Evolutionary conservation across 2,329 filamentous ascomycete genomes (phyloP).

Genomic region (Penicillium aurantiogriseum): DNA sequence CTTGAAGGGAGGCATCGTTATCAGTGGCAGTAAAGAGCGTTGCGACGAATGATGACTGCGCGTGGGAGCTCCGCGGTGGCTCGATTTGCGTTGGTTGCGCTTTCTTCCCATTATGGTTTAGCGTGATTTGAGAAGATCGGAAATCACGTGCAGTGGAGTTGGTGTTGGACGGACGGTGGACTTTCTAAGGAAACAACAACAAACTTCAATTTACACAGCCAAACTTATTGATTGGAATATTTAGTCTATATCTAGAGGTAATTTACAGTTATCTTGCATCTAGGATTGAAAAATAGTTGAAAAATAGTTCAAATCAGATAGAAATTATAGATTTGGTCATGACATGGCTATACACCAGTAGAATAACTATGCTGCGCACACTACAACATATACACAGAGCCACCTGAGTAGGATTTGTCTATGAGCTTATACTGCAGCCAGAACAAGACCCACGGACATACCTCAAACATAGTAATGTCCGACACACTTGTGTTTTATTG

Average conservation of each 20-base stretch:
- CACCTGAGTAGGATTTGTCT: not conserved
- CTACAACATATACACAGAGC: not conserved
- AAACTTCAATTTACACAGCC: not conserved
- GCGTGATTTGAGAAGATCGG: slow-evolving; percentile 6
- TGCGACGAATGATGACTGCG: slow-evolving; percentile 14
- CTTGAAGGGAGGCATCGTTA: slow-evolving; percentile 51
- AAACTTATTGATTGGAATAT: not conserved
- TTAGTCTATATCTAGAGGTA: not conserved
- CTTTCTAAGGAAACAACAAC: not conserved
- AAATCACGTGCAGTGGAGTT: slow-evolving; percentile 6
- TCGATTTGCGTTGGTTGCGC: slow-evolving; percentile 12
- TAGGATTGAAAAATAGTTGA: not conserved
- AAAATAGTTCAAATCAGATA: not conserved
- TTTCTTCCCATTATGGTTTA: slow-evolving; percentile 23
- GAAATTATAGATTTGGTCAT: too few relatives aligned
- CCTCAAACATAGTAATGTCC: not conserved
- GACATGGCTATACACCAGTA: too few relatives aligned
- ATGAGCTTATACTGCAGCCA: not conserved
- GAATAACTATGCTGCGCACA: not conserved
- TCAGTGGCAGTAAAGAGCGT: slow-evolving; percentile 7
- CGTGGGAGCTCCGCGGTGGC: slow-evolving; percentile 21
- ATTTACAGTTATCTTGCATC: not conserved
- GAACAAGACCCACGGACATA: not conserved
- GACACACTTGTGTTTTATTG: not conserved
- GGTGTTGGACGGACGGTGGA: not conserved